Evolutionary conservation across 176 grass and related monocot genomes (phyloP).

Genomic region (Hsuehochloa calcarea): DNA sequence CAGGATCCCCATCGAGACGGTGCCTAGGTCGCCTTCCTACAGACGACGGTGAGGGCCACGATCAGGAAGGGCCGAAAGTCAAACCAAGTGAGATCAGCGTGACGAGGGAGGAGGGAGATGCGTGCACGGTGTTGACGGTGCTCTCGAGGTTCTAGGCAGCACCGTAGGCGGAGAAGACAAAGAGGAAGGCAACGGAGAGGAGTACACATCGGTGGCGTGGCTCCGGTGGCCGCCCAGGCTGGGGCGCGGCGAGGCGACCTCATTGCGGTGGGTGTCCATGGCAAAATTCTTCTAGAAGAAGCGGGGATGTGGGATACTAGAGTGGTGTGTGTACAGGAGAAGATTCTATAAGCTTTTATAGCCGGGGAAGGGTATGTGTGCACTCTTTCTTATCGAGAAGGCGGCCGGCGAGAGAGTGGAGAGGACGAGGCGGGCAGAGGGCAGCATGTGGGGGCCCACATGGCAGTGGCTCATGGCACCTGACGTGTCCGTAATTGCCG

Average conservation of each 20-base stretch:
- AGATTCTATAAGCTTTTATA: constrained; percentile 42
- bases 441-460: not conserved
- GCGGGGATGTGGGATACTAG: not conserved
- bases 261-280: constrained; percentile 39
- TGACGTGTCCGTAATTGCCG: not conserved
- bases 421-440: not conserved
- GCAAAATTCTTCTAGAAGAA: not conserved
- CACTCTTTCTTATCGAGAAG: too few relatives aligned
- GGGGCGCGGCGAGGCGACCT: not conserved
- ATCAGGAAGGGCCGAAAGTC: not conserved
- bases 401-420: constrained; percentile 1
- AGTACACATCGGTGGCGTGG: constrained; percentile 62
- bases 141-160: constrained; percentile 86
- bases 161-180: constrained; percentile 80
- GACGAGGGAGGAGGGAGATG: not conserved
- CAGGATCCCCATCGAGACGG: constrained; percentile 63
- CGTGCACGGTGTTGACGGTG: constrained; percentile 66
- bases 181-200: constrained; percentile 81
- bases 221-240: not conserved
- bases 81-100: not conserved
- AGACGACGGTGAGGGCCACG: not conserved
- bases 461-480: not conserved
- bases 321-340: not conserved
- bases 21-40: constrained; percentile 74
- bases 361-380: not conserved